Evolutionary conservation across 345 rosid genomes (phyloP), one percentile per base, ranked within the genome.

Genomic region (Salix dunnii): DNA sequence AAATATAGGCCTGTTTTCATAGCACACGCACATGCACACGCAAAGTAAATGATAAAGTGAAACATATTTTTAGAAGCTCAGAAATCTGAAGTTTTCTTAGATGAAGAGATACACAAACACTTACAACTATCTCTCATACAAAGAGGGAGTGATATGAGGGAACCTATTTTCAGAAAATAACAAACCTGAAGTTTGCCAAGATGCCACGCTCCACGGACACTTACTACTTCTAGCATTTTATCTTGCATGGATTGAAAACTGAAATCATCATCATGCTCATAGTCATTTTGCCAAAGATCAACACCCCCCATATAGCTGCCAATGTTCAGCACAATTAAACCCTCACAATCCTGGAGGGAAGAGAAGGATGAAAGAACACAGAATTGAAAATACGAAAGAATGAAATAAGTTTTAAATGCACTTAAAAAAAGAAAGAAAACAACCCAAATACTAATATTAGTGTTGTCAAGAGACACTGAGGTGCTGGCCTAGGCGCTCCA

Each of bases 301-400:
- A 94, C 97, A 49, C 98, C 97, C 42, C 97, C 98, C 98, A 92
- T 94, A 81, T 94, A 94, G 84, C 98, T 94, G 77, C 97, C 98
- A 63, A 94, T 94, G 84, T 94, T 94, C 38, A 97, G 91, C 78
- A 94, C 91, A 30, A 94, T 97, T 71, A 94, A 89, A 42, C 98
- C 97, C 82, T 92, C 98, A 40, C 91, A 92, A 81, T 94, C 98
- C 98, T 94, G 82, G 68, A 81, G 63, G 63, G 63, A 58, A 21
- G 25, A 58, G 28, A 58, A 58, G 63, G 63, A 58, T 58, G 63
- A n/a, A 58, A 58, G 63, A 10, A 23, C 28, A n/a, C 28, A 3
- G 0, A 25, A n/a, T 58, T 58, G 63, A 58, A 58, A 58, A 23
- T 23, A 58, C 10, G 63, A 58, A 58, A 58, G 63, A 58, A 23